Conservation (phyloP, 257 asterid genomes). For the Thymus quinquecostatus region DNA sequence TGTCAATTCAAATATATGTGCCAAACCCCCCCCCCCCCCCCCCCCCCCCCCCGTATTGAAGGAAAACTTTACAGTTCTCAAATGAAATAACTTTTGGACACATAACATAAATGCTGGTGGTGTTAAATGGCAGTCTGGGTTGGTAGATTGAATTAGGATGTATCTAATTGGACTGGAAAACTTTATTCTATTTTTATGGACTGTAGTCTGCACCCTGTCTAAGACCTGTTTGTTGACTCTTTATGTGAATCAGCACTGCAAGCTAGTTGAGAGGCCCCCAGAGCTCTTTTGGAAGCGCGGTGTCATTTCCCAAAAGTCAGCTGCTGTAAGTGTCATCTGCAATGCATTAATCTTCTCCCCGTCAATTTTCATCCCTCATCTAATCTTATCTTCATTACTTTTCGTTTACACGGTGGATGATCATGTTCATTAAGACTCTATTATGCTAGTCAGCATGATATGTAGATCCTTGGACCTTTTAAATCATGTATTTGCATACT, state of each 20-base stretch:
- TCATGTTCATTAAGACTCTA: conserved; percentile 20
- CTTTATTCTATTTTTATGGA: conserved; percentile 17
- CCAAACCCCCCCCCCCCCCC: conserved; percentile 2
- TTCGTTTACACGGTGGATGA: not conserved
- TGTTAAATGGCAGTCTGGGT: no score
- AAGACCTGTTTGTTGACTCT: conserved; percentile 27
- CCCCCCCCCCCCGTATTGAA: conserved; percentile 5
- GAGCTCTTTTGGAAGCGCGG: conserved; percentile 86
- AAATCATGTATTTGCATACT: conserved; percentile 22
- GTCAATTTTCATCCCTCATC: not conserved
- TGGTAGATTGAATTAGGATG: not conserved
- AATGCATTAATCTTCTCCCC: conserved; percentile 13
- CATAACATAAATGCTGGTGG: no score
- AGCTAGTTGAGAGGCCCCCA: conserved; percentile 91
- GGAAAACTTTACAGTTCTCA: conserved; percentile 18
- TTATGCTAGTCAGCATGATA: conserved; percentile 19
- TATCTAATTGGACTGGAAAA: conserved; percentile 18
- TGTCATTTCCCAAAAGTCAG: conserved; percentile 68
- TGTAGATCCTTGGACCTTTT: conserved; percentile 5
- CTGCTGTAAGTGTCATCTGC: conserved; percentile 67
- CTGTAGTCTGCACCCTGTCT: conserved; percentile 23
- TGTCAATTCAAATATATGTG: not conserved
- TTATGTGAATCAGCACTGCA: conserved; percentile 65
- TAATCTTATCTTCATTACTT: conserved; percentile 3
- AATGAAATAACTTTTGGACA: not conserved